phyloP scores from a whole-genome alignment of 2,329 filamentous ascomycete genomes.

The Malbranchea zuffiana region DNA sequence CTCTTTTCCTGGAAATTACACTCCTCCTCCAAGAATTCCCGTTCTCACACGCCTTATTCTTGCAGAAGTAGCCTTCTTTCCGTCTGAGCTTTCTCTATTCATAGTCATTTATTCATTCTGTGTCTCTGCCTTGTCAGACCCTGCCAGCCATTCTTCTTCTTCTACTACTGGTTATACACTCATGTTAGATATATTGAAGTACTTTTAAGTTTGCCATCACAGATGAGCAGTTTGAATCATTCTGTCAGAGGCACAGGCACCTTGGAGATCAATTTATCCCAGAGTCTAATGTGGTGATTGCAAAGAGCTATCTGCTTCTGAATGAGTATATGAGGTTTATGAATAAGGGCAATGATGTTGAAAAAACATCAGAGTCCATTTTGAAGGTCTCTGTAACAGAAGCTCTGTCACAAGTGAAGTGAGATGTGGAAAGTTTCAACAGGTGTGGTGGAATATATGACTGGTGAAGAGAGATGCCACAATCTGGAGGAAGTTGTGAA shows the following conservation, averaged over 20 bases:
- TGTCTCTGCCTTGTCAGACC: conserved; percentile 18
- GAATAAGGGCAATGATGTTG: conserved; percentile 28
- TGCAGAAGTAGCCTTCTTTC: conserved; percentile 2
- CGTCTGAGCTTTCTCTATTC: conserved; percentile 4
- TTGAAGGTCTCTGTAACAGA: conserved; percentile 38
- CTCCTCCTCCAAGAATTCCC: no score
- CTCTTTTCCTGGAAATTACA: conserved; percentile 7
- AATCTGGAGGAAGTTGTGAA: background rate
- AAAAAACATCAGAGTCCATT: conserved; percentile 24
- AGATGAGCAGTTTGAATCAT: conserved; percentile 36
- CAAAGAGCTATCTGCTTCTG: conserved; percentile 40
- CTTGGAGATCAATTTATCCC: conserved; percentile 31
- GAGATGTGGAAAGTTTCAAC: conserved; percentile 37
- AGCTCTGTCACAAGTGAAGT: conserved; percentile 36
- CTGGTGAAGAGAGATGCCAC: conserved; percentile 29
- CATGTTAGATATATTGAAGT: conserved; percentile 13
- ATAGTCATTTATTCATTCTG: conserved; percentile 20
- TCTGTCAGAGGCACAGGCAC: conserved; percentile 27
- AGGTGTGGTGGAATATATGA: conserved; percentile 40
- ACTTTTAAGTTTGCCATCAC: conserved; percentile 37
- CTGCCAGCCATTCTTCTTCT: conserved; percentile 19
- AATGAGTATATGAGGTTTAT: conserved; percentile 43
- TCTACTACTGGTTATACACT: conserved; percentile 18
- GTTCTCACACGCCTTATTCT: no score
- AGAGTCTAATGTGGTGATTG: conserved; percentile 42